These are phyloP conservation scores for Posidonia australis DNA, from an alignment of 106 monocot species.

Conservation along the genomic window DNA sequence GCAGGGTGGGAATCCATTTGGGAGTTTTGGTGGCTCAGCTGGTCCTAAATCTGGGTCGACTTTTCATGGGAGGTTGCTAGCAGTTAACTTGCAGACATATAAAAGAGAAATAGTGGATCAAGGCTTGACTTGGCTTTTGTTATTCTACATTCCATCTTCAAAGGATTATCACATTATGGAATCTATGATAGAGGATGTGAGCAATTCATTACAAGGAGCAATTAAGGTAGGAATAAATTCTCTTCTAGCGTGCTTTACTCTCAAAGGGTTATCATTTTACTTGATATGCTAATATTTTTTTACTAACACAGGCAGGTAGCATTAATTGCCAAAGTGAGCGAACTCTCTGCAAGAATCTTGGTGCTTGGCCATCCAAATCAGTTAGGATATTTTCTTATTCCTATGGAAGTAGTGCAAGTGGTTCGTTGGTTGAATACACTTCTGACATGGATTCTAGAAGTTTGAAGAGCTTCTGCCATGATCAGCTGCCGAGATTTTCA, in stretches of 20 bases:
- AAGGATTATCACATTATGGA: slow-evolving; percentile 41
- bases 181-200: slow-evolving; percentile 55
- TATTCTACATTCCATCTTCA: slow-evolving; percentile 46
- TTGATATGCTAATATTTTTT: neutral
- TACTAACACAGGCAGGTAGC: slow-evolving; percentile 53
- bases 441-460: slow-evolving; percentile 38
- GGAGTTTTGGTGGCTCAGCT: slow-evolving; percentile 27
- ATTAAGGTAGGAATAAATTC: slow-evolving; percentile 33
- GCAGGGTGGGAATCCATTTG: slow-evolving; percentile 20
- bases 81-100: slow-evolving; percentile 36
- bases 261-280: neutral
- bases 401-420: slow-evolving; percentile 36
- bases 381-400: slow-evolving; percentile 58
- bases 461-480: slow-evolving; percentile 66
- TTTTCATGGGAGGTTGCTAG: slow-evolving; percentile 23
- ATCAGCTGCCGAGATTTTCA: slow-evolving; percentile 75
- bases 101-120: slow-evolving; percentile 55
- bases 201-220: slow-evolving; percentile 55
- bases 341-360: slow-evolving; percentile 59
- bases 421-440: slow-evolving; percentile 57
- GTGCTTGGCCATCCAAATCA: slow-evolving; percentile 25
- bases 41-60: slow-evolving; percentile 22
- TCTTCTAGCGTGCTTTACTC: neutral
- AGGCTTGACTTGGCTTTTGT: slow-evolving; percentile 79
- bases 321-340: slow-evolving; percentile 66